These are phyloP conservation scores for Maudiozyma serrabonitensis DNA, from an alignment of 805 yeast genomes.

Conservation along the genomic window DNA sequence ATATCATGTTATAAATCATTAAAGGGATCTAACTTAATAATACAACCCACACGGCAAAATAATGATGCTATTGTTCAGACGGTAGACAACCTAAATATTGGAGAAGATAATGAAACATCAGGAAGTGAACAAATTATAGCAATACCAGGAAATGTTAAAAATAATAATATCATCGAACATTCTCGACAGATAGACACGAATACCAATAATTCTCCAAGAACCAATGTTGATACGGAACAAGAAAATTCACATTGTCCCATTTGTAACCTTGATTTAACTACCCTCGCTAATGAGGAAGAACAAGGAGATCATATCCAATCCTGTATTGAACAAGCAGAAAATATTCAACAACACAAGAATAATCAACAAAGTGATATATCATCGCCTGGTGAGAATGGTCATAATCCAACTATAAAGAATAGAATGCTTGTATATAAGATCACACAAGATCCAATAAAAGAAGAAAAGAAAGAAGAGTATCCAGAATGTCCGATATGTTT, in stretches of 20 bases:
- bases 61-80: neutral
- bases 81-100: neutral
- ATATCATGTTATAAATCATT: constrained; percentile 37
- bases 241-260: constrained; percentile 31
- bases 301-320: constrained; percentile 51
- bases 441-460: constrained; percentile 9
- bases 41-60: neutral
- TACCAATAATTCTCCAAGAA: too few species aligned
- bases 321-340: constrained; percentile 55
- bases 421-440: constrained; percentile 74
- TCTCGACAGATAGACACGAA: neutral
- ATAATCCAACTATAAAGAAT: constrained; percentile 31
- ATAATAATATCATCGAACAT: neutral
- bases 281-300: constrained; percentile 6
- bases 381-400: constrained; percentile 26
- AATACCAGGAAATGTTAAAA: constrained; percentile 1
- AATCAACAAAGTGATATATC: constrained; percentile 32
- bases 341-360: constrained; percentile 40
- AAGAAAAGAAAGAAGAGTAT: constrained; percentile 29
- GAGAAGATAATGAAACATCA: neutral
- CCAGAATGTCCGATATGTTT: constrained; percentile 91
- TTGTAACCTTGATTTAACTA: constrained; percentile 17
- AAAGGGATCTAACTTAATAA: neutral
- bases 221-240: constrained; percentile 1
- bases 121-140: neutral